Evolutionary conservation across 768 basidiomycete genomes (phyloP).

Genomic region (Boletus rex-veris): DNA sequence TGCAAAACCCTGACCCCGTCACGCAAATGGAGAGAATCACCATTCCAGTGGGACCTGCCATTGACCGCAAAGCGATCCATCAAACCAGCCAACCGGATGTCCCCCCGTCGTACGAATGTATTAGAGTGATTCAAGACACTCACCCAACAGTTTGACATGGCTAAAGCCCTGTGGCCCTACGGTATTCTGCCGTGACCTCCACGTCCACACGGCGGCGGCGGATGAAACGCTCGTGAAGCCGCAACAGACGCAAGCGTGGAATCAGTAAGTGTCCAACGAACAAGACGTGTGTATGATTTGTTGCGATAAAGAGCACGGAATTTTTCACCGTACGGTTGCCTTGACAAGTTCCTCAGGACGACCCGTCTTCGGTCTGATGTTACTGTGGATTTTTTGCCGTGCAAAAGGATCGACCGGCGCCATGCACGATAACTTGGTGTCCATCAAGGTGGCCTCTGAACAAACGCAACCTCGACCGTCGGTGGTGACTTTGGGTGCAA

Average conservation of each 20-base stretch:
- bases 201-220: slow-evolving; percentile 1
- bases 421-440: background rate
- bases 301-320: slow-evolving; percentile 13
- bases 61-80: background rate
- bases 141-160: slow-evolving; percentile 16
- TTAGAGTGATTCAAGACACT: slow-evolving; percentile 30
- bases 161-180: background rate
- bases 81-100: slow-evolving; percentile 7
- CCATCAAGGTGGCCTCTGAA: slow-evolving; percentile 7
- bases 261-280: slow-evolving; percentile 23
- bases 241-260: slow-evolving; percentile 9
- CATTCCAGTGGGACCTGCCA: background rate
- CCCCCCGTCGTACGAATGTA: slow-evolving; percentile 19
- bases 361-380: background rate
- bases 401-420: background rate
- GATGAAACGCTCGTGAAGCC: slow-evolving; percentile 8
- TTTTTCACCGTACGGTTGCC: slow-evolving; percentile 23
- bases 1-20: background rate
- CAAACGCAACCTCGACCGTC: background rate
- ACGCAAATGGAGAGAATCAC: slow-evolving; percentile 1
- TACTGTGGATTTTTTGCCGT: background rate
- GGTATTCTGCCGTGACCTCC: slow-evolving; percentile 1
- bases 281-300: slow-evolving; percentile 13
- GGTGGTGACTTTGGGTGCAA: slow-evolving; percentile 1
- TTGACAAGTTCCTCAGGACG: slow-evolving; percentile 7